Percentiles rank a stretch among this genome's conserved stretches.
Evolutionary conservation across 2,329 filamentous ascomycete genomes (phyloP).

Genomic region (Chlorencoelia australis): DNA sequence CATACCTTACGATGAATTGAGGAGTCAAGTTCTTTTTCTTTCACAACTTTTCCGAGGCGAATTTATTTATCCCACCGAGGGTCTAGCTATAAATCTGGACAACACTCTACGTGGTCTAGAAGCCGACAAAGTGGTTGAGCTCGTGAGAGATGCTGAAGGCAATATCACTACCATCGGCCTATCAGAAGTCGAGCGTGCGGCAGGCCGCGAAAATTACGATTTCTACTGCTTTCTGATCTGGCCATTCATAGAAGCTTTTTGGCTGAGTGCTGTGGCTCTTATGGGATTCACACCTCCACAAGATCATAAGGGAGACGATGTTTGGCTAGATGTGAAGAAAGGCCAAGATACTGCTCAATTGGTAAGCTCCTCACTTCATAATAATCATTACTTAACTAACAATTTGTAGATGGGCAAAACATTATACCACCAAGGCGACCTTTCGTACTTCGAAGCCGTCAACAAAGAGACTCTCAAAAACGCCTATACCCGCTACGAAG

Average conservation of each 20-base stretch:
- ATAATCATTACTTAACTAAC: constrained; percentile 14
- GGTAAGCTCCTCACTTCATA: constrained; percentile 37
- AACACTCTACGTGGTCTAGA: constrained; percentile 71
- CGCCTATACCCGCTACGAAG: constrained; percentile 75
- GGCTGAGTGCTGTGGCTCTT: constrained; percentile 81
- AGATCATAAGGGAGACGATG: constrained; percentile 38
- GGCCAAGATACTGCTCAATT: constrained; percentile 75
- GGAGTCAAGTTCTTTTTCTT: constrained; percentile 75
- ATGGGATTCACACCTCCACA: constrained; percentile 74
- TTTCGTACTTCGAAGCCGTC: constrained; percentile 95
- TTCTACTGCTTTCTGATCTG: constrained; percentile 99
- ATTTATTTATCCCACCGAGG: constrained; percentile 91
- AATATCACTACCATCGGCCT: constrained; percentile 62
- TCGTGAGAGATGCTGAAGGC: constrained; percentile 46
- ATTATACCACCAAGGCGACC: constrained; percentile 91
- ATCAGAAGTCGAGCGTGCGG: constrained; percentile 62
- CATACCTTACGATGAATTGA: constrained; percentile 64
- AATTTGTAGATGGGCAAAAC: constrained; percentile 72
- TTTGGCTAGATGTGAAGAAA: constrained; percentile 70
- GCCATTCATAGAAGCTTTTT: constrained; percentile 93
- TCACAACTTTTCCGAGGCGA: constrained; percentile 91
- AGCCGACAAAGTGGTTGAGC: constrained; percentile 62
- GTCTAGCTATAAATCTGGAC: constrained; percentile 68
- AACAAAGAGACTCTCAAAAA: constrained; percentile 98
- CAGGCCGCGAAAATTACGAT: constrained; percentile 88